Conservation (phyloP, 768 basidiomycete genomes). For the Phanerodontia chrysosporium region DNA sequence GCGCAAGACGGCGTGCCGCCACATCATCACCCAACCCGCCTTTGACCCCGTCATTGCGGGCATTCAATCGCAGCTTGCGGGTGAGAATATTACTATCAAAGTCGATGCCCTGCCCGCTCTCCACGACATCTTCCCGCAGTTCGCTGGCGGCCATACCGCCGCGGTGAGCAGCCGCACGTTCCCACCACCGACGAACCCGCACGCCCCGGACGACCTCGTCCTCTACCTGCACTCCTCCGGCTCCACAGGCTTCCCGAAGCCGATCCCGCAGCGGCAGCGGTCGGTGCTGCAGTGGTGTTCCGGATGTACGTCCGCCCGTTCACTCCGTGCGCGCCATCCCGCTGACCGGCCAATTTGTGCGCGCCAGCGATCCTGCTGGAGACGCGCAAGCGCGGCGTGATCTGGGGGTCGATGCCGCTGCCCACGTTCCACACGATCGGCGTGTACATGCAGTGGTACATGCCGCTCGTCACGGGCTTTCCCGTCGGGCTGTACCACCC, state of each 20-base stretch:
- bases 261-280: constrained; percentile 17
- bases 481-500: constrained; percentile 22
- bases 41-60: constrained; percentile 15
- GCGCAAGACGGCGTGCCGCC: constrained; percentile 17
- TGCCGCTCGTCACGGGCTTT: constrained; percentile 8
- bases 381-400: constrained; percentile 15
- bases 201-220: background rate
- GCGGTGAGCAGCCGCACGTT: constrained; percentile 15
- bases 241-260: constrained; percentile 28
- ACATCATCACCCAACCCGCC: constrained; percentile 20
- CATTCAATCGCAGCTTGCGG: constrained; percentile 5
- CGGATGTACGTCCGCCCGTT: constrained; percentile 8
- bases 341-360: too few species aligned
- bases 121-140: constrained; percentile 1
- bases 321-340: background rate
- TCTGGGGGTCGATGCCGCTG: constrained; percentile 15
- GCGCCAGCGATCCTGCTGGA: constrained; percentile 7
- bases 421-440: constrained; percentile 23
- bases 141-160: background rate
- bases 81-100: background rate
- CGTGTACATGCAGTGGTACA: background rate
- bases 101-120: background rate
- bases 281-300: constrained; percentile 15
- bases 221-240: constrained; percentile 16
- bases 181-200: background rate